Evolutionary conservation across 192 early-diverging fungal species (phyloP).

Genomic region (Coemansia asiatica): DNA sequence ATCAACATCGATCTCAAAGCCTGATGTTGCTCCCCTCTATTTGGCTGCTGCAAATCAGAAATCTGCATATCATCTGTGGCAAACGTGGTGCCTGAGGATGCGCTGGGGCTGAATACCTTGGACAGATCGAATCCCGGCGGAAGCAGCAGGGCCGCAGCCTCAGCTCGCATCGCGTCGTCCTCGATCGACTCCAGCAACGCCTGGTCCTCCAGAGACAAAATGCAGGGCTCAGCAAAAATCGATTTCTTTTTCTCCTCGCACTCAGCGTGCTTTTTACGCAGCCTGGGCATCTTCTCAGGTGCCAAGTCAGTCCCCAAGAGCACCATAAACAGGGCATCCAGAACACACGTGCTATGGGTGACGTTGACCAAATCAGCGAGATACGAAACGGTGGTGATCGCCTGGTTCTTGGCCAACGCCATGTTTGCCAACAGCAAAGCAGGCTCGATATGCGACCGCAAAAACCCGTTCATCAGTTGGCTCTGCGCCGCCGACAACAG

Average conservation of each 20-base stretch:
- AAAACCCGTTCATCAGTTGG: constrained; percentile 34
- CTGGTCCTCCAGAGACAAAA: constrained; percentile 36
- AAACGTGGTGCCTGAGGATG: not conserved
- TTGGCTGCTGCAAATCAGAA: not conserved
- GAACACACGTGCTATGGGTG: constrained; percentile 33
- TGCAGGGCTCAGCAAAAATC: not conserved
- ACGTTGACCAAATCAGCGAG: constrained; percentile 35
- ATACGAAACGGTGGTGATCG: constrained; percentile 40
- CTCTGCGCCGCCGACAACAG: constrained; percentile 32
- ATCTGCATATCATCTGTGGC: not conserved
- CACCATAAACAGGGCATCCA: constrained; percentile 45
- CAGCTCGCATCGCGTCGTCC: constrained; percentile 45
- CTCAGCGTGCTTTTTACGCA: not conserved
- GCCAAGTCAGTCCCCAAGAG: constrained; percentile 38
- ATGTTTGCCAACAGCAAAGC: constrained; percentile 25
- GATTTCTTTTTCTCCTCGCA: not conserved
- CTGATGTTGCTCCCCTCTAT: too few species aligned
- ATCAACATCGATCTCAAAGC: constrained; percentile 35
- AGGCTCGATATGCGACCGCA: constrained; percentile 46
- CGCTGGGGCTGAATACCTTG: not conserved
- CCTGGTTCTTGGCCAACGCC: constrained; percentile 31
- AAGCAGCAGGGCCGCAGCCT: constrained; percentile 37
- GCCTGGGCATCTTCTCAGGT: constrained; percentile 28
- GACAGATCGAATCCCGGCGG: constrained; percentile 18
- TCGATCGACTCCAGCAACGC: constrained; percentile 40